phyloP scores from a whole-genome alignment of 352 stramenopile species.

The Phytopythium chamaehyphon region DNA sequence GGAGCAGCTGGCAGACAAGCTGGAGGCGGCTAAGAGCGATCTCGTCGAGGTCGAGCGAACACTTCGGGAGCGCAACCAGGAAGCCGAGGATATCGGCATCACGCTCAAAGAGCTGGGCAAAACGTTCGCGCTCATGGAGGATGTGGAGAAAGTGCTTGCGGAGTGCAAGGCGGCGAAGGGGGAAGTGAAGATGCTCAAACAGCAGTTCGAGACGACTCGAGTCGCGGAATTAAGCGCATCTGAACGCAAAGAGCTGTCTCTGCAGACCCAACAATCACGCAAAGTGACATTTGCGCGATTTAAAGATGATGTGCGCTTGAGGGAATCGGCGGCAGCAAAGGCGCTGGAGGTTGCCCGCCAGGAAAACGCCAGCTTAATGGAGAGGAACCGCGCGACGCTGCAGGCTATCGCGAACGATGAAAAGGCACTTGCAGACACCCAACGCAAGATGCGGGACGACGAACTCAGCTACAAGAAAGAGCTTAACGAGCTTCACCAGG shows the following conservation, averaged over 20 bases:
- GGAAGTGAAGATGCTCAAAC: constrained; percentile 52
- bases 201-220: constrained; percentile 49
- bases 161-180: constrained; percentile 70
- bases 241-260: constrained; percentile 65
- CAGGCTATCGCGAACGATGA: constrained; percentile 50
- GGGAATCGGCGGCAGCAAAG: constrained; percentile 53
- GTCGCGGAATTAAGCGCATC: constrained; percentile 57
- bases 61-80: constrained; percentile 45
- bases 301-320: constrained; percentile 57
- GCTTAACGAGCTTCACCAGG: constrained; percentile 58
- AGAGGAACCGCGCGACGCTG: constrained; percentile 35
- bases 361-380: constrained; percentile 55
- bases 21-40: constrained; percentile 73
- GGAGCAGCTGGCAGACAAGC: constrained; percentile 35
- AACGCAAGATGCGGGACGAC: constrained; percentile 63
- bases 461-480: constrained; percentile 63
- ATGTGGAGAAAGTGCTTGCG: constrained; percentile 59
- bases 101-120: constrained; percentile 66
- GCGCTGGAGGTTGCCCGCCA: constrained; percentile 47
- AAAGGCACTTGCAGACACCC: constrained; percentile 49
- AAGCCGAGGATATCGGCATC: constrained; percentile 63
- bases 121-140: constrained; percentile 55
- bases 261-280: constrained; percentile 42
- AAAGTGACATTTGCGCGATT: constrained; percentile 60
- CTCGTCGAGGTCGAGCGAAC: constrained; percentile 63